Conservation (phyloP, 2,329 filamentous ascomycete genomes). For the Grosmannia serpens region DNA sequence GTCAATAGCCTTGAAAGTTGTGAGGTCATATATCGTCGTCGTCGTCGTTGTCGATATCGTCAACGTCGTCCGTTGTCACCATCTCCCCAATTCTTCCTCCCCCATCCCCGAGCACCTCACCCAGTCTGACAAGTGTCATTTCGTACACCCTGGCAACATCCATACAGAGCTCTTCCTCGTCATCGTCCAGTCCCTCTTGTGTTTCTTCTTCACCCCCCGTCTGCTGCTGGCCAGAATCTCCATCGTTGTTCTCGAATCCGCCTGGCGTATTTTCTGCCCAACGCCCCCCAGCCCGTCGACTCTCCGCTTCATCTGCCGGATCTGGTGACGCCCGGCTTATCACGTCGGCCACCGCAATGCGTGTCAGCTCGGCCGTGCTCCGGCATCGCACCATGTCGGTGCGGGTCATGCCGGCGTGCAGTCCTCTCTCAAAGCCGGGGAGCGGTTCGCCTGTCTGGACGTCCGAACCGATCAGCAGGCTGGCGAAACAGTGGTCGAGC, state of each 20-base stretch:
- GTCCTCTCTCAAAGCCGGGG: slow-evolving; percentile 54
- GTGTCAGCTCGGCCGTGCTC: slow-evolving; percentile 66
- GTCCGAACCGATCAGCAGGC: slow-evolving; percentile 57
- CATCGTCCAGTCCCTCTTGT: slow-evolving; percentile 19
- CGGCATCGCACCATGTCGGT: slow-evolving; percentile 85
- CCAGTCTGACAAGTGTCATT: slow-evolving; percentile 63
- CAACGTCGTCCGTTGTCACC: background rate
- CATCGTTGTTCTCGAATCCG: slow-evolving; percentile 5
- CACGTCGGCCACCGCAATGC: slow-evolving; percentile 58
- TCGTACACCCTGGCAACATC: slow-evolving; percentile 70
- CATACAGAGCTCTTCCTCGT: slow-evolving; percentile 40
- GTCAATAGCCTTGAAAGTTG: too few species aligned
- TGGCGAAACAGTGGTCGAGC: slow-evolving; percentile 73
- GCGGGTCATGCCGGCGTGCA: slow-evolving; percentile 53
- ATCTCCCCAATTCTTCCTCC: background rate
- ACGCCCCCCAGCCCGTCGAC: slow-evolving; percentile 16
- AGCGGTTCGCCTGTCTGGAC: slow-evolving; percentile 51
- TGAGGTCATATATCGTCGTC: background rate
- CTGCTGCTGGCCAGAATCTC: background rate
- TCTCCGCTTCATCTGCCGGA: slow-evolving; percentile 24
- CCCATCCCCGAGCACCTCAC: slow-evolving; percentile 47
- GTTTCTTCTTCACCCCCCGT: slow-evolving; percentile 11
- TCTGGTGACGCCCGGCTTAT: slow-evolving; percentile 41
- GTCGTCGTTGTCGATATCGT: background rate
- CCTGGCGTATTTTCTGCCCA: slow-evolving; percentile 3